Conservation (phyloP, 2,329 filamentous ascomycete genomes). For the Penicillium brevicompactum region DNA sequence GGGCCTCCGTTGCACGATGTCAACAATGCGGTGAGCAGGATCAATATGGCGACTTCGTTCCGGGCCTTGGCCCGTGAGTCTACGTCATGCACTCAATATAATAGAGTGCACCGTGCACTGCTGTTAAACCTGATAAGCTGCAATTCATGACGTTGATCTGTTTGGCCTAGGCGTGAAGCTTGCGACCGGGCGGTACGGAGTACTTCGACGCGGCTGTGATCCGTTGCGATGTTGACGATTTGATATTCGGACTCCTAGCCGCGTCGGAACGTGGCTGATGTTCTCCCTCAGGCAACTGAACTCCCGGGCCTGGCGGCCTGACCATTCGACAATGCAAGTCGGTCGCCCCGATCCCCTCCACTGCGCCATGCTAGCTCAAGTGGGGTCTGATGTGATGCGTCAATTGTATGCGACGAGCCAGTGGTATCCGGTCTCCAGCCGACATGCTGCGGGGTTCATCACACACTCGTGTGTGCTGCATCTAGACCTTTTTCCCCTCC, state of each 20-base stretch:
- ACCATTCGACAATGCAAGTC: slow-evolving; percentile 6
- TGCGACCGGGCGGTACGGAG: too few relatives aligned
- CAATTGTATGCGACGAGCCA: slow-evolving; percentile 24
- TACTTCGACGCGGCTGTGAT: neutral
- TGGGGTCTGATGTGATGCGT: slow-evolving; percentile 30
- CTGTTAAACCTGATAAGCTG: slow-evolving; percentile 2
- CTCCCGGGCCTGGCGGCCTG: slow-evolving; percentile 1
- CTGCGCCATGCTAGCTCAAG: slow-evolving; percentile 18
- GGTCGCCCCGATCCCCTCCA: slow-evolving; percentile 17
- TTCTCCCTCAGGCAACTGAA: neutral
- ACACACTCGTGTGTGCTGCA: slow-evolving; percentile 19
- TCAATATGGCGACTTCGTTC: neutral
- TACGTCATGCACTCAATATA: slow-evolving; percentile 21
- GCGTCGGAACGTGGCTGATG: neutral
- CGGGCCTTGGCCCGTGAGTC: slow-evolving; percentile 18
- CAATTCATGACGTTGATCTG: neutral
- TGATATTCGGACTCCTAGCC: neutral
- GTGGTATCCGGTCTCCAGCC: slow-evolving; percentile 17
- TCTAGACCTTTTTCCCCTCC: slow-evolving; percentile 12
- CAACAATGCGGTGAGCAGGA: slow-evolving; percentile 1
- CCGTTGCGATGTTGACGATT: neutral
- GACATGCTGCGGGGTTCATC: slow-evolving; percentile 29
- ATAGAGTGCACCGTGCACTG: slow-evolving; percentile 8
- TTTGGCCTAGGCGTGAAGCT: neutral
- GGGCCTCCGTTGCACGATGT: neutral